Conservation (phyloP, 2,329 filamentous ascomycete genomes). For the Trematosphaeria pertusa region DNA sequence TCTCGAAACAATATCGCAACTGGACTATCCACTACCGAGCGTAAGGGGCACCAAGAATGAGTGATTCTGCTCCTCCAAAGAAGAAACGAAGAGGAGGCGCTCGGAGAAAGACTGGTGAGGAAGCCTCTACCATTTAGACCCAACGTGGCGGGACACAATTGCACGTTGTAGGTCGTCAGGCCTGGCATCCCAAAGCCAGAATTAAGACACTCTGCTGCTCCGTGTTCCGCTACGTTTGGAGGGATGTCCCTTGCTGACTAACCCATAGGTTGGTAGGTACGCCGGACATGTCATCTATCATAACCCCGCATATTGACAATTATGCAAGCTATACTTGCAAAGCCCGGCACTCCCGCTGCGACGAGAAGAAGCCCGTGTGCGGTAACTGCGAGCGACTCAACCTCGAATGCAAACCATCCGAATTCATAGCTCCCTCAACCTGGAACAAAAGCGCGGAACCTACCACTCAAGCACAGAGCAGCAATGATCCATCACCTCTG, state of each 20-base stretch:
- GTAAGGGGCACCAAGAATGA: too few relatives aligned
- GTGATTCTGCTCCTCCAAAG: not conserved
- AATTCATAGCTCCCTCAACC: conserved; percentile 25
- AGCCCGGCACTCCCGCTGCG: conserved; percentile 42
- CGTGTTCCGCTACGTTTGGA: too few relatives aligned
- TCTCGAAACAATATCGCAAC: too few relatives aligned
- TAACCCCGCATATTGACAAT: conserved; percentile 5
- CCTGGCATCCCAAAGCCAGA: too few relatives aligned
- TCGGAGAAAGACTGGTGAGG: not conserved
- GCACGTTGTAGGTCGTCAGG: too few relatives aligned
- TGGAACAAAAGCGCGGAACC: conserved; percentile 12
- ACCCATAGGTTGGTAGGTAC: not conserved
- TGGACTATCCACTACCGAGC: too few relatives aligned
- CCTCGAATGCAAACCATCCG: conserved; percentile 34
- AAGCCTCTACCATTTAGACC: too few relatives aligned
- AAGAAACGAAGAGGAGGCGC: not conserved
- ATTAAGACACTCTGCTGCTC: too few relatives aligned
- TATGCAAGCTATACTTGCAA: conserved; percentile 41
- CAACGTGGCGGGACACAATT: too few relatives aligned
- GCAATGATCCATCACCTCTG: conserved; percentile 12
- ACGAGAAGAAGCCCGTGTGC: conserved; percentile 43
- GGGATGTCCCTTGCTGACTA: not conserved
- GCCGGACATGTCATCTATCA: too few relatives aligned
- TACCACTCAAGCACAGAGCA: conserved; percentile 1
- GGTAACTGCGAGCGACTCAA: conserved; percentile 40